phyloP scores from a whole-genome alignment of 2,329 filamentous ascomycete genomes.

The Trichothecium sympodiale region DNA sequence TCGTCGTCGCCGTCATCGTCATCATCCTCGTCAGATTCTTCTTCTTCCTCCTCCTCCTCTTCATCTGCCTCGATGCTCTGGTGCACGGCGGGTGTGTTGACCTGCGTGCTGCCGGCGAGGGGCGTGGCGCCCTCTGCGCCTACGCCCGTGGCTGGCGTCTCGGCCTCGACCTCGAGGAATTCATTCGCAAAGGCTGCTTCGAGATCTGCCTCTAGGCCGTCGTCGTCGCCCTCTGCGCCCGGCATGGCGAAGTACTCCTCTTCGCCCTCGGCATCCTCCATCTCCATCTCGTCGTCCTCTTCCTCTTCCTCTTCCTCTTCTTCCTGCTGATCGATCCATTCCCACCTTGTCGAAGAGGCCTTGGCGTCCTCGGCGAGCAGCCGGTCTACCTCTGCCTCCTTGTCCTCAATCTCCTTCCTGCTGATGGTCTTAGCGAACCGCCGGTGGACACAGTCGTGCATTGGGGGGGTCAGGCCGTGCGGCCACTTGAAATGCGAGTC shows the following conservation, averaged over 20 bases:
- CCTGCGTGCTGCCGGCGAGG: constrained; percentile 25
- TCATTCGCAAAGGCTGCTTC: constrained; percentile 39
- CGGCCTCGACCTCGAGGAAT: constrained; percentile 19
- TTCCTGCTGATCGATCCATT: constrained; percentile 48
- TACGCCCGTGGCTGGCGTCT: constrained; percentile 29
- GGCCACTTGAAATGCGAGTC: constrained; percentile 60
- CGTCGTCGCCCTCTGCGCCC: constrained; percentile 25
- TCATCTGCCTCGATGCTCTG: constrained; percentile 33
- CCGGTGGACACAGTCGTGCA: constrained; percentile 74
- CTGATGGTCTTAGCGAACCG: constrained; percentile 76
- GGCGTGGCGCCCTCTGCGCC: constrained; percentile 31
- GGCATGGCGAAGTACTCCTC: constrained; percentile 19
- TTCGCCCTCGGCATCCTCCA: constrained; percentile 41
- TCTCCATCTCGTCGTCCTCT: constrained; percentile 39
- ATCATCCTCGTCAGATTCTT: constrained; percentile 35
- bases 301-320: constrained; percentile 29
- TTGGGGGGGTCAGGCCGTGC: constrained; percentile 77
- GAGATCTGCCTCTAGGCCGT: constrained; percentile 44
- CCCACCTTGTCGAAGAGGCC: constrained; percentile 48
- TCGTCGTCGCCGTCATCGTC: constrained; percentile 43
- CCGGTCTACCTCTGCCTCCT: constrained; percentile 68
- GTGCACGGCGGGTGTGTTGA: constrained; percentile 33
- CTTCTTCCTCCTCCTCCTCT: constrained; percentile 32
- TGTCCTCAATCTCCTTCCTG: constrained; percentile 73
- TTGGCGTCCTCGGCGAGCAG: constrained; percentile 59